Base-by-base conservation (phyloP, 306 rosid species). In the Carpinus fangiana region DNA sequence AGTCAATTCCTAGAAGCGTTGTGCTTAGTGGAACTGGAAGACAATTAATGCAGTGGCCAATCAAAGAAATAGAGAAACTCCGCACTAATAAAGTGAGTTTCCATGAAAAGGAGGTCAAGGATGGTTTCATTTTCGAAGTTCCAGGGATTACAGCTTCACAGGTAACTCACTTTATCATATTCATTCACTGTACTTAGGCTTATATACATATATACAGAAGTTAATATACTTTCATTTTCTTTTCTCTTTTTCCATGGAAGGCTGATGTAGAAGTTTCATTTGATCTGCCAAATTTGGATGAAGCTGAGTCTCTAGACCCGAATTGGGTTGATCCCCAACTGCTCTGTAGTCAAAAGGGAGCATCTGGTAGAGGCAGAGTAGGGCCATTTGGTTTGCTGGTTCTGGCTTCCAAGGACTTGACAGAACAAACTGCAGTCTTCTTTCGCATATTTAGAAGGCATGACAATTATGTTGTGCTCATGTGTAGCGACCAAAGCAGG, bases 401-500 rank as follows among this genome's bases (percentile, higher is more conserved):
- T 73, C 81, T 92, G 74, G 97, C 88, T 45, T 90, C 94, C 53
- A 53, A 84, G 68, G 87, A 87, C 59, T 82, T 78, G 65, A 43
- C 76, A 57, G 92, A 92, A 73, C 84, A 88, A 7, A 92, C 94
- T 56, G 86, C 87, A 10, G 50, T 92, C 55, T 88, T 72, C 86
- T 90, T 90, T 62, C 67, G 78, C 28, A 61, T 90, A 53, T 90
- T 77, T 66, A 87, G 76, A 78, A 76, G 84, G 78, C 12, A 72
- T 17, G 84, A 73, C 26, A 76, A 76, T 78, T 88, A 84, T 73
- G 47, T 81, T 12, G 89, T 91, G 76, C 71, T 92, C 12, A 90
- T 92, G 95, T 90, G 97, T 76, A 92, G 90, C 72, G 97, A 90
- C 70, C 89, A 85, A 31, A 88, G 88, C 88, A 90, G 91, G 94